phyloP scores from a whole-genome alignment of 2,329 filamentous ascomycete genomes.

The Ophiostoma montium region DNA sequence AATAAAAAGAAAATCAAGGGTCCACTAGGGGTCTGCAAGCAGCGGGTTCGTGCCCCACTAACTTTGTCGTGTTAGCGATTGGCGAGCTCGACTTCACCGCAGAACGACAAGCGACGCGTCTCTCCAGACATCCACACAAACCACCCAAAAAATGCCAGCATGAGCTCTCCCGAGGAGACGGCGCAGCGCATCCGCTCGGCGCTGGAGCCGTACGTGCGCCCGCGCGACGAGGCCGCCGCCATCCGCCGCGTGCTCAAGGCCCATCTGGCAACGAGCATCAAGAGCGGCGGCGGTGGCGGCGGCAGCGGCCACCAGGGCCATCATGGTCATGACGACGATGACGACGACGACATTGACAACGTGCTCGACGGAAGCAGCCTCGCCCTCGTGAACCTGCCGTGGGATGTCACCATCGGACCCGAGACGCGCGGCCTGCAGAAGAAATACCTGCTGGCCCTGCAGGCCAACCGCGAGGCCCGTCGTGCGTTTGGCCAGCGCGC shows the following conservation, averaged over 20 bases:
- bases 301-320: too few relatives aligned
- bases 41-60: not conserved
- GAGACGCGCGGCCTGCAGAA: slow-evolving; percentile 34
- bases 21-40: slow-evolving; percentile 5
- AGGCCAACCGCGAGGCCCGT: slow-evolving; percentile 36
- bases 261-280: slow-evolving; percentile 35
- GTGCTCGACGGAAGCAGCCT: slow-evolving; percentile 17
- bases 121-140: not conserved
- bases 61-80: slow-evolving; percentile 1
- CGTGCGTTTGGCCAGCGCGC: slow-evolving; percentile 21
- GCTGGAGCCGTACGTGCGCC: slow-evolving; percentile 39
- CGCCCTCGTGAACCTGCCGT: slow-evolving; percentile 30
- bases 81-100: slow-evolving; percentile 1
- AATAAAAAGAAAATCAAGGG: slow-evolving; percentile 4
- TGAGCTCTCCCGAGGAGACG: slow-evolving; percentile 9
- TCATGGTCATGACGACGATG: too few relatives aligned
- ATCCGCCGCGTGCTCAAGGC: slow-evolving; percentile 41
- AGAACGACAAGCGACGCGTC: slow-evolving; percentile 1
- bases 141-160: not conserved
- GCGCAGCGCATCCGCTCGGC: slow-evolving; percentile 13
- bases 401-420: slow-evolving; percentile 20
- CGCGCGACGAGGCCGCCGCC: slow-evolving; percentile 41
- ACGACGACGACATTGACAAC: not conserved
- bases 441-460: slow-evolving; percentile 40
- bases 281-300: slow-evolving; percentile 17